Evolutionary conservation across 2,329 filamentous ascomycete genomes (phyloP), one percentile per base, ranked within the genome.

Genomic region (Xylariaceae sp.): DNA sequence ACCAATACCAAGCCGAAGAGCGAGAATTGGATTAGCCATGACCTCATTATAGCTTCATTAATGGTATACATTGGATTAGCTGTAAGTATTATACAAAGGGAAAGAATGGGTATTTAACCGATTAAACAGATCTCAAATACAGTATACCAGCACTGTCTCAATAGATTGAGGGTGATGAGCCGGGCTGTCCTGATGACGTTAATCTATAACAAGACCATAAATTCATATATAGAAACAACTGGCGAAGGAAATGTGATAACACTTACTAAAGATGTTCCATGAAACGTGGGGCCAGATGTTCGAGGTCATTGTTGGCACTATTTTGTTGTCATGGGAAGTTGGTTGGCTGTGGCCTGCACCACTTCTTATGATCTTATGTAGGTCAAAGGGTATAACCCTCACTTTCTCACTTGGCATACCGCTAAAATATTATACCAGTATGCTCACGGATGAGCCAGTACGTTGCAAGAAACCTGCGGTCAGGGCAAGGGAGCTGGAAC

Each of bases 331-430:
- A 7, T 57, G 56, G 12, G 59, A 78, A 57, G 71, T 80, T 3
- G 74, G 76, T 10, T 79, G 76, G 75, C 54, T 79, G 3, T 78
- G 70, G 61, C 72, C 71, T 0, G 58, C 79, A 10, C 77, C 76
- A 0, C 57, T 78, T 2, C 54, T 73, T 2, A 58, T 78, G n/a
- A 77, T 79, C 1, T 70, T 75, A 29, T 60, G 77, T 79, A 58
- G 66, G 74, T 64, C 14, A 26, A 14, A 2, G 9, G 9, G 3
- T 7, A 20, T 41, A n/a, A n/a, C n/a, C 18, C 45, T 45, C 1
- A 5, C 20, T 1, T 37, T 16, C 6, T 18, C 21, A 7, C 3
- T 16, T 44, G 12, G 2, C 20, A 32, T 23, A 20, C 37, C 10
- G 7, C 52, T 62, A 40, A 59, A 2, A 40, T 4, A 16, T 41